These are phyloP conservation scores for Amylocarpus encephaloides DNA, from an alignment of 2,329 filamentous ascomycete genomes.

Conservation along the genomic window DNA sequence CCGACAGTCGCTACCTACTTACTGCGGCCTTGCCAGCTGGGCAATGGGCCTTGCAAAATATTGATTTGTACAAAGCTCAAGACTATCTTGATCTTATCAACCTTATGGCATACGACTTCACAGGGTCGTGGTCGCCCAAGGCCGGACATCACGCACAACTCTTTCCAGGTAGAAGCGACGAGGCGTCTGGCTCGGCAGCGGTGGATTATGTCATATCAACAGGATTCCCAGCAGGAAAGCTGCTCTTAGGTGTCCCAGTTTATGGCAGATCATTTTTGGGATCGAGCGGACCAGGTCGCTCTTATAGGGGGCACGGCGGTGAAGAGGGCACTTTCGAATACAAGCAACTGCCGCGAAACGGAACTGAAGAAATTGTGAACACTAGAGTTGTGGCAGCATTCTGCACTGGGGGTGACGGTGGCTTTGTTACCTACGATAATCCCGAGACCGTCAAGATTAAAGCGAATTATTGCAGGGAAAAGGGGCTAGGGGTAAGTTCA, in stretches of 20 bases:
- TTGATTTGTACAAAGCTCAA: constrained; percentile 58
- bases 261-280: constrained; percentile 71
- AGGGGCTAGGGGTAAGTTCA: constrained; percentile 53
- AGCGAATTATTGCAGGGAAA: constrained; percentile 65
- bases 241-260: constrained; percentile 68
- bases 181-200: constrained; percentile 59
- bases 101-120: constrained; percentile 76
- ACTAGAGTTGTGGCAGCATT: constrained; percentile 61
- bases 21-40: constrained; percentile 67
- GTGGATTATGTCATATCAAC: constrained; percentile 59
- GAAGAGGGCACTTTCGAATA: constrained; percentile 71
- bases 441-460: constrained; percentile 70
- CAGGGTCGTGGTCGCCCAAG: constrained; percentile 60
- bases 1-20: constrained; percentile 60
- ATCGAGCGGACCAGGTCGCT: constrained; percentile 57
- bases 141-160: constrained; percentile 74
- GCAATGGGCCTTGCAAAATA: constrained; percentile 58
- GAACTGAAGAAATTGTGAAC: constrained; percentile 62
- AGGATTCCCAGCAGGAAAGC: constrained; percentile 63
- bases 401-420: constrained; percentile 66
- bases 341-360: constrained; percentile 55
- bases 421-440: constrained; percentile 76
- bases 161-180: constrained; percentile 49
- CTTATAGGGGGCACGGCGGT: constrained; percentile 48
- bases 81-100: constrained; percentile 69